Conservation (phyloP, 2,329 filamentous ascomycete genomes). For the Verticillium isaacii region DNA sequence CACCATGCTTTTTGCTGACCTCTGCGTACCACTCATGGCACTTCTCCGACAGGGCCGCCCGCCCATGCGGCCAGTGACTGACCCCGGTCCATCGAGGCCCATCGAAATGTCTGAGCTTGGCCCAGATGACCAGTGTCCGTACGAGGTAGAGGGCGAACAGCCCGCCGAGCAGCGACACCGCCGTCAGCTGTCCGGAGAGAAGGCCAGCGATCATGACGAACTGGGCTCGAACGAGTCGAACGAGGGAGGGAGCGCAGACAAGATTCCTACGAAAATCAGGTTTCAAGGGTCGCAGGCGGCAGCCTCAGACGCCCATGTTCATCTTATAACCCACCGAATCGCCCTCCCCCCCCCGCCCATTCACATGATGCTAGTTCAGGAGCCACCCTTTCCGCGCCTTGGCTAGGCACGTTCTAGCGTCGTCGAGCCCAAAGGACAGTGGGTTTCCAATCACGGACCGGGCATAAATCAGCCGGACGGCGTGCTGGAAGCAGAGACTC, state of each 20-base stretch:
- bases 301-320: neutral
- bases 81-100: slow-evolving; percentile 17
- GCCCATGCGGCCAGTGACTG: slow-evolving; percentile 17
- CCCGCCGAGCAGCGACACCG: neutral
- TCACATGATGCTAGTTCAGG: neutral
- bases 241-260: neutral
- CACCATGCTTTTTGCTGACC: slow-evolving; percentile 21
- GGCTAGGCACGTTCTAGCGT: neutral
- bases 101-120: slow-evolving; percentile 15
- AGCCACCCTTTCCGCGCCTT: neutral
- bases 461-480: neutral
- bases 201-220: neutral
- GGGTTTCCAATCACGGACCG: neutral
- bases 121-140: neutral
- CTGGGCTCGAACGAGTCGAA: neutral
- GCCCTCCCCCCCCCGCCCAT: neutral
- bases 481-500: neutral
- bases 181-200: neutral
- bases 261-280: neutral
- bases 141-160: neutral
- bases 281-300: neutral
- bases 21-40: slow-evolving; percentile 20
- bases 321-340: neutral
- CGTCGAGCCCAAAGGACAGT: neutral
- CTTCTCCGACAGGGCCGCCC: slow-evolving; percentile 14